Evolutionary conservation across 2,329 filamentous ascomycete species (phyloP), one percentile per base, ranked within the genome.

Genomic region (Sporothrix humicola): DNA sequence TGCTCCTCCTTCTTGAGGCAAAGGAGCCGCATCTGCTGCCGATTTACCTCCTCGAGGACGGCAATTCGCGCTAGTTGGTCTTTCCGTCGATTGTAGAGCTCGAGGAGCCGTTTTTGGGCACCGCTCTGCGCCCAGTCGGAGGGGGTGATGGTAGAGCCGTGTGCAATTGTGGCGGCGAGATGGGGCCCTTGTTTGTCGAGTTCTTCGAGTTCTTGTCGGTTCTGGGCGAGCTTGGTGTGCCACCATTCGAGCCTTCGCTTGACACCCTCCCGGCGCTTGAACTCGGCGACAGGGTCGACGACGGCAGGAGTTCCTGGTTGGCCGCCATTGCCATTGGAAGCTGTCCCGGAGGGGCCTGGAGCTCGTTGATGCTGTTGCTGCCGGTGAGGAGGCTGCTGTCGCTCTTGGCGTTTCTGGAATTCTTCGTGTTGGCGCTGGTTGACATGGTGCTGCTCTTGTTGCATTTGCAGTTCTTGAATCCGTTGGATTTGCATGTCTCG

Each of bases 361-460:
- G 12, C 50, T 7, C 13, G 71, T 20, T 31, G 70, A 3, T 70
- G 71, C 15, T n/a, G 52, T 5, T 56, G 66, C 37, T 68, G 73
- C 42, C 37, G 66, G 15, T 31, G 17, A 2, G 58, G 73, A 12
- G 7, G 50, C 2, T 61, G 65, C 54, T 69, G 63, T 44, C n/a
- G 71, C 42, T 65, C 12, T 54, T 52, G 44, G n/a, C 13, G 71
- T 4, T 50, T 63, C 23, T 69, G 65, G 5, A 59, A 10, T 12
- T 54, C 68, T 70, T 42, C 31, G 31, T 59, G 56, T 4, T 69
- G 50, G 23, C 58, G 63, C 23, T 72, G 71, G 5, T 46, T 4
- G 44, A 63, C n/a, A 56, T 63, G 69, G 13, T 54, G 72, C 20
- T 72, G 71, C 5, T 68, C 50, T 31, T 72, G 61, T 31, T 72